Base-by-base conservation (phyloP, 208 protist species). In the Vickermania ingenoplastis region DNA sequence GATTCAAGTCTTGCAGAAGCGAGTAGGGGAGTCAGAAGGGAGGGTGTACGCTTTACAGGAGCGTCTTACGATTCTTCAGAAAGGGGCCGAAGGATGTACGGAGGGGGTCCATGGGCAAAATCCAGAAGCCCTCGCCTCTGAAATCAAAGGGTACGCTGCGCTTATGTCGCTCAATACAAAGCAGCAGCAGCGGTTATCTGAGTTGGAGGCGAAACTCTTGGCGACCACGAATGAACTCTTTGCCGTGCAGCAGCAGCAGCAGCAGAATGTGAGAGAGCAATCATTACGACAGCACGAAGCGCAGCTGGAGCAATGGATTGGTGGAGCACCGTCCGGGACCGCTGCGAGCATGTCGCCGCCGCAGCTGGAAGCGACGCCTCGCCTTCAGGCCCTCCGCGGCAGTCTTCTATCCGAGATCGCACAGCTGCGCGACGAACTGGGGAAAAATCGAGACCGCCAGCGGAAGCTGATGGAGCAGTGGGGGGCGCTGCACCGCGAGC, bases 111-210 rank as follows among this genome's bases (percentile, higher is more conserved):
- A 5, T 2, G 24, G 36, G 60, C 51, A 2, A n/a, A 62, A 79
- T 22, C 66, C 67, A 0, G 59, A 59, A 0, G 50, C 70, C 0
- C 54, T 80, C 0, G 53, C 63, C 0, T 76, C 76, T 28, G 79
- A 86, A 50, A 5, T 78, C 28, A 85, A 80, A 31, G 82, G 81
- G 31, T 88, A 92, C 62, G 60, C 72, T n/a, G 58, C 76, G 36
- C 58, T 92, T 11, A 84, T 92, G 81, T 53, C 65, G 4, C 17
- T 87, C 14, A 88, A 92, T 69, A 56, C 71, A 0, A 30, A 69
- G n/a, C 64, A 85, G 52, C 76, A 79, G 53, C 49, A 59, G 0
- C 63, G 68, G 22, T 41, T 85, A 23, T 55, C 59, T 11, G 61
- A 70, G 28, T 55, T 84, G 21, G 73, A 91, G 52, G 51, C 58